phyloP scores from a whole-genome alignment of 192 early-diverging fungal genomes.

The Thamnidium elegans region DNA sequence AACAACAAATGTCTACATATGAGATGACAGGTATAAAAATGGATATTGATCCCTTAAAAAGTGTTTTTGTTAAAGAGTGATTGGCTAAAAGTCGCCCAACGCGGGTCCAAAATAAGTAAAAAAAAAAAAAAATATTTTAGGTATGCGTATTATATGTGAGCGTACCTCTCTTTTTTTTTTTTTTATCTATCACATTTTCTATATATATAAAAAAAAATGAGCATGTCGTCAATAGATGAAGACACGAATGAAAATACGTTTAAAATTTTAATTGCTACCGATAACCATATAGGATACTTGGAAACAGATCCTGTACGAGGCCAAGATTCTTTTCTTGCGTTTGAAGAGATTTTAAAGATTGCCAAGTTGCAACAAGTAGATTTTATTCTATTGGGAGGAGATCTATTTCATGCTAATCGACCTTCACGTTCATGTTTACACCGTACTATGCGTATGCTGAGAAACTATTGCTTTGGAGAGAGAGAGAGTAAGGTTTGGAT shows the following conservation, averaged over 20 bases:
- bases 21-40: too few species aligned
- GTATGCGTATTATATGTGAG: too few species aligned
- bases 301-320: conserved; percentile 87
- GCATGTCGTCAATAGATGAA: too few species aligned
- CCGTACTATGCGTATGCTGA: conserved; percentile 65
- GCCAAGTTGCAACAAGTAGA: conserved; percentile 74
- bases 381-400: conserved; percentile 90
- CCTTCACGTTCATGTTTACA: conserved; percentile 79
- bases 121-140: too few species aligned
- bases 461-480: conserved; percentile 66
- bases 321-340: conserved; percentile 80
- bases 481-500: conserved; percentile 66
- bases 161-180: too few species aligned
- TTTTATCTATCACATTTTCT: too few species aligned
- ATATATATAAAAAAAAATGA: too few species aligned
- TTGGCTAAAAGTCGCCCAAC: too few species aligned
- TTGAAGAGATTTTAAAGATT: conserved; percentile 85
- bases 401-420: conserved; percentile 95
- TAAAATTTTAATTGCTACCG: conserved; percentile 81
- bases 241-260: conserved; percentile 30
- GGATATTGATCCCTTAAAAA: too few species aligned
- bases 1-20: too few species aligned
- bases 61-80: too few species aligned
- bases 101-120: too few species aligned
- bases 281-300: conserved; percentile 91